Evolutionary conservation across 768 basidiomycete species (phyloP).

Genomic region (Cystoderma amianthinum): DNA sequence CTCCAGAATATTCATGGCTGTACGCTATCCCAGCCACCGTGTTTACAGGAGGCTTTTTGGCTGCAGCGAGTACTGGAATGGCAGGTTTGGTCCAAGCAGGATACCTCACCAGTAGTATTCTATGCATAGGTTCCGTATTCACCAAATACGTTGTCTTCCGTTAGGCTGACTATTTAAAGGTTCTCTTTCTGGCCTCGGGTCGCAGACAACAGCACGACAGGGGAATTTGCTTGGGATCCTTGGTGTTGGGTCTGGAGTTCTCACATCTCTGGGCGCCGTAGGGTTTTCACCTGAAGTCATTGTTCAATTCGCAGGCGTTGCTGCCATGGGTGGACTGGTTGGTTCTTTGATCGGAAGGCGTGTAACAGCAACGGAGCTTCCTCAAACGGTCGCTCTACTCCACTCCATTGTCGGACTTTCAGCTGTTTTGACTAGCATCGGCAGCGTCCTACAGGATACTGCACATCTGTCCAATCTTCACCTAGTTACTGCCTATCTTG

Average conservation of each 20-base stretch:
- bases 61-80: constrained; percentile 80
- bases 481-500: constrained; percentile 79
- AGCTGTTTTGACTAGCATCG: constrained; percentile 82
- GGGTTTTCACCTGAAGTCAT: constrained; percentile 74
- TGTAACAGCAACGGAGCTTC: constrained; percentile 83
- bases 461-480: constrained; percentile 69
- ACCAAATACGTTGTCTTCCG: neutral
- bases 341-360: constrained; percentile 75
- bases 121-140: constrained; percentile 60
- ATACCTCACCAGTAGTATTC: constrained; percentile 77
- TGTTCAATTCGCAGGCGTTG: constrained; percentile 71
- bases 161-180: constrained; percentile 27
- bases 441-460: constrained; percentile 67
- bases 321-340: constrained; percentile 63
- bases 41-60: constrained; percentile 78
- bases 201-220: constrained; percentile 77
- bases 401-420: constrained; percentile 90
- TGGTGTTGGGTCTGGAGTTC: constrained; percentile 75
- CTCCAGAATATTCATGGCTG: constrained; percentile 83
- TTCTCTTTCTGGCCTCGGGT: constrained; percentile 73
- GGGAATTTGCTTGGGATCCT: constrained; percentile 88
- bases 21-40: constrained; percentile 75
- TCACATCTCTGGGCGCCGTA: constrained; percentile 76
- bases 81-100: constrained; percentile 84
- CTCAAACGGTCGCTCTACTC: constrained; percentile 71